Evolutionary conservation across 306 rosid species (phyloP), one percentile per base, ranked within the genome.

Genomic region (Sechiopsis laciniata): DNA sequence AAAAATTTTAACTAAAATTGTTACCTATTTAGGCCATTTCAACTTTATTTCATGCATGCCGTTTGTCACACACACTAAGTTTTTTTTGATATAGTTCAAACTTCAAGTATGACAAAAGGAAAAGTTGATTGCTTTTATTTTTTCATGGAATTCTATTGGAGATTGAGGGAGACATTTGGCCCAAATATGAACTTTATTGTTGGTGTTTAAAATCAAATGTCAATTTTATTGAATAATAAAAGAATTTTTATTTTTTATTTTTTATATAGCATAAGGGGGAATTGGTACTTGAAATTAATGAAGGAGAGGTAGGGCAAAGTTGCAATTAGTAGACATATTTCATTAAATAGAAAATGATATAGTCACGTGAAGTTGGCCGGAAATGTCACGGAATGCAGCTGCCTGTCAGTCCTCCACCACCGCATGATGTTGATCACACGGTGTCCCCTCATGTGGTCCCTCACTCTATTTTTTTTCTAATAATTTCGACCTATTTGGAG

Each of bases 371-470:
- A 48, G 13, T n/a, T 16, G 8, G 45, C 14, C 57, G 73, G 73
- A 22, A 48, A 1, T 46, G 73, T 68, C 58, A 68, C 21, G 73
- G 45, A 46, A 12, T 26, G 10, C 55, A 0, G 72, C 21, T 46
- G 13, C 55, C 56, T 46, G 37, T 45, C 55, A 11, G 29, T 10
- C 24, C 29, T 19, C 20, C 57, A 12, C 58, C 56, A 69, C 73
- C 73, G 42, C 57, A 69, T 13, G 73, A 69, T 69, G 56, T 68
- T 50, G 73, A 68, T 48, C 73, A 50, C 57, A 68, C 57, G 73
- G 21, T 68, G 21, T 2, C 37, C 20, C 29, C 8, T 1, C 11
- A 10, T 4, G 37, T 21, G 37, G 40, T 46, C 72, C 72, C 72
- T 11, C 53, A 7, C 5, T 21, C 32, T 2, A 57, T 7, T 57